Base-by-base conservation (phyloP, 169 alveolate species). In the Eimeria maxima region DNA sequence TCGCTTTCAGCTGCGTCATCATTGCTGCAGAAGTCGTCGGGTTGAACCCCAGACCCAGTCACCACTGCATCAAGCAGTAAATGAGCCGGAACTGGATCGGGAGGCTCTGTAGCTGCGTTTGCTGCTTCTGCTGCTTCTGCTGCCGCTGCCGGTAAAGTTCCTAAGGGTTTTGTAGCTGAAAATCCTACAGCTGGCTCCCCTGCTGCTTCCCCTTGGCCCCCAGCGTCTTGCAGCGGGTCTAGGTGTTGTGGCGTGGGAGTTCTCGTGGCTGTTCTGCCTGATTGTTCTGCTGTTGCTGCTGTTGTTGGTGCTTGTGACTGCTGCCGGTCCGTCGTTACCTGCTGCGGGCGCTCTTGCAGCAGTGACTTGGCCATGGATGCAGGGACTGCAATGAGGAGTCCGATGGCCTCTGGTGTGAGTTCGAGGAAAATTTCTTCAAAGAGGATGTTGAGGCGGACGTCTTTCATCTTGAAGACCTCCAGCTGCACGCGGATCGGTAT, bases 391-490 rank as follows among this genome's bases (percentile, higher is more conserved):
- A 97, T 84, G 69, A 98, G 96, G 42, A 97, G 96, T 53, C 97
- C 97, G 22, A 98, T 96, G 60, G 98, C 98, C 81, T 97, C 96
- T 13, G 99, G 98, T 27, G 97, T 97, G 60, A 97, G 95, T 90
- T 98, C 98, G 78, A 97, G 96, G 94, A 97, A 98, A 60, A 98
- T 96, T 55, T 97, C 98, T 93, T 98, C 98, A 73, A 98, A 97
- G 24, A 97, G 81, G 33, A 97, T 95, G 6, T 47, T 60, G 6
- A 93, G 47, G 29, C 63, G 67, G 14, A 76, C 83, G 5, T 63
- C 81, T 10, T 78, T 45, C 92, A 76, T 63, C n/a, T 44, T 57
- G 13, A 60, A 20, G 7, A 76, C 55, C 33, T 76, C 87, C 16
- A 93, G 57, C 8, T 93, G 96, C 83, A 93, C 63, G 84, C 96